A percentile compares a stretch with the other conserved stretches of the same genome.
phyloP scores from a whole-genome alignment of 345 rosid species.

The Eucalyptus cloeziana region DNA sequence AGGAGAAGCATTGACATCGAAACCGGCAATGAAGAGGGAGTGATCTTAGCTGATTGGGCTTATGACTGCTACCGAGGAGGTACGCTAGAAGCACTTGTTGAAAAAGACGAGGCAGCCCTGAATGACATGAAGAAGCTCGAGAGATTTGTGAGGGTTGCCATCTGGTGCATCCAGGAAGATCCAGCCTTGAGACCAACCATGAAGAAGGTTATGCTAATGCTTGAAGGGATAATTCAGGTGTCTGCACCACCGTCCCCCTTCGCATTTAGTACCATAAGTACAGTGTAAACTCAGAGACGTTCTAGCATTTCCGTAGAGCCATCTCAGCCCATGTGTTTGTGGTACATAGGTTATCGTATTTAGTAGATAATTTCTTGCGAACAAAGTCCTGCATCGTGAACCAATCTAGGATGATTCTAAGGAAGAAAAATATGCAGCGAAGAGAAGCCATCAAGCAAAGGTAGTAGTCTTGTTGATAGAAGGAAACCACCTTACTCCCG shows the following conservation, averaged over 20 bases:
- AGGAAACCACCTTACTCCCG: not conserved
- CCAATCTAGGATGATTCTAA: not conserved
- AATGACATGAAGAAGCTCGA: conserved; percentile 5
- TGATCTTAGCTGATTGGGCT: conserved; percentile 34
- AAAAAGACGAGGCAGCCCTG: conserved; percentile 6
- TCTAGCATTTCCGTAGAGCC: not conserved
- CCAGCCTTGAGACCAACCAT: conserved; percentile 35
- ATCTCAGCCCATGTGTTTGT: not conserved
- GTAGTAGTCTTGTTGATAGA: not conserved
- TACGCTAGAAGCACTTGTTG: conserved; percentile 7
- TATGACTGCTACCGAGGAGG: conserved; percentile 31
- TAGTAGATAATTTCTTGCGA: not conserved
- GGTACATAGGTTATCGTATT: not conserved
- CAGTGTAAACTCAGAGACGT: not conserved
- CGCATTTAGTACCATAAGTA: not conserved
- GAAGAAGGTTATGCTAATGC: conserved; percentile 47
- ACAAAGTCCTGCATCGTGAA: not conserved
- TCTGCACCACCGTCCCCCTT: conserved; percentile 14
- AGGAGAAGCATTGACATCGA: conserved; percentile 20
- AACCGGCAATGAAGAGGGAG: conserved; percentile 7
- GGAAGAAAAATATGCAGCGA: not conserved
- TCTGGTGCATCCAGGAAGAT: conserved; percentile 57
- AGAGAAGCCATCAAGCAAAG: not conserved
- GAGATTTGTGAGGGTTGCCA: conserved; percentile 29
- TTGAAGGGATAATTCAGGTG: conserved; percentile 34